Evolutionary conservation across 1,284 basidiomycete species (phyloP), one percentile per base, ranked within the genome.

Genomic region (Microbotryum intermedium): DNA sequence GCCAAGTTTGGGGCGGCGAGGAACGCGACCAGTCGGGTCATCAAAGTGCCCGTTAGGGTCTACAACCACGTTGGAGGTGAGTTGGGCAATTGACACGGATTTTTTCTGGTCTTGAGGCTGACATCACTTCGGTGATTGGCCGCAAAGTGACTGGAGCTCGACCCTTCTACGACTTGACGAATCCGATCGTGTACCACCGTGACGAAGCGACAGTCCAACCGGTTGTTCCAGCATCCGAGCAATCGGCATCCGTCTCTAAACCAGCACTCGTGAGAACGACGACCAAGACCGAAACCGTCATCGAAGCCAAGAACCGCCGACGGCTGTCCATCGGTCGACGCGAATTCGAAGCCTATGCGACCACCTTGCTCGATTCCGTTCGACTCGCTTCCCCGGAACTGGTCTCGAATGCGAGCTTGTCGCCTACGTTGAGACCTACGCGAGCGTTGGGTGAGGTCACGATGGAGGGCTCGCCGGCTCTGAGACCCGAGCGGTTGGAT

Each of bases 41-140:
- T 95, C 83, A 87, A 87, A 61, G 85, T 94, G 0, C 90, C 91
- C 0, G 85, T 95, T 57, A 79, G 90, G 44, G 77, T 94, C 18
- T 93, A 92, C 74, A 92, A 90, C 68, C 79, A 90, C 66, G 86
- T 92, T 58, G 76, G 80, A 50, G 82, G 88, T 88, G 68, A 55
- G 84, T 70, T 18, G 55, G n/a, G 29, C 23, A 11, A 45, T 20
- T 39, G 28, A 16, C 9, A 11, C 11, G 4, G 23, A 3, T 50
- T 30, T 20, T 26, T 6, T 23, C 21, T 29, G 16, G 4, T 26
- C 3, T 10, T 6, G 16, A 50, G 46, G 18, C 43, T 46, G 55
- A 51, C 13, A 8, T 29, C n/a, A 20, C 13, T 13, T 4, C 18
- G 10, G 25, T 43, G 16, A 11, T 5, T 20, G 10, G 18, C 42